These are phyloP conservation scores for Colletotrichum godetiae DNA, from an alignment of 2,329 filamentous ascomycete genomes.

Conservation along the genomic window DNA sequence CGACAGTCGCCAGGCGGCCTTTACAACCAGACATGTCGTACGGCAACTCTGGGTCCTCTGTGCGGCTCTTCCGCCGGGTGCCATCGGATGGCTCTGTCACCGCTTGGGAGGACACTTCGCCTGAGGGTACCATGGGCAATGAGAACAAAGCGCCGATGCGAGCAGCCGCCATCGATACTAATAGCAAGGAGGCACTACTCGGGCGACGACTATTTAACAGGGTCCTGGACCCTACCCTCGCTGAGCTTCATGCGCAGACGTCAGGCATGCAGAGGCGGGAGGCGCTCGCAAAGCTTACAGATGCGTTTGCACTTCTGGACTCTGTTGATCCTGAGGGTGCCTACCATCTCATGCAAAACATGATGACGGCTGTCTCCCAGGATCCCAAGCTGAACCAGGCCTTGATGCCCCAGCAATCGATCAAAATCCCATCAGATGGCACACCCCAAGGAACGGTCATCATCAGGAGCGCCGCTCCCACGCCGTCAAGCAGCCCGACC, in stretches of 20 bases:
- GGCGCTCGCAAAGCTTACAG: slow-evolving; percentile 83
- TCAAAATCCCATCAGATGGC: slow-evolving; percentile 54
- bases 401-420: slow-evolving; percentile 53
- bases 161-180: slow-evolving; percentile 62
- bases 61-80: slow-evolving; percentile 90
- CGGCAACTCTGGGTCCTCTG: slow-evolving; percentile 91
- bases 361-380: slow-evolving; percentile 78
- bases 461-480: slow-evolving; percentile 58
- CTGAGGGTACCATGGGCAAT: slow-evolving; percentile 60
- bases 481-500: slow-evolving; percentile 52
- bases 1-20: slow-evolving; percentile 73
- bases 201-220: slow-evolving; percentile 86
- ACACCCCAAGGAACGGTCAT: slow-evolving; percentile 68
- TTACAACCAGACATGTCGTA: slow-evolving; percentile 92
- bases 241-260: slow-evolving; percentile 88
- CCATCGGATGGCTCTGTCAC: slow-evolving; percentile 73
- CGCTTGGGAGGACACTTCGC: slow-evolving; percentile 50
- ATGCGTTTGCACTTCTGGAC: slow-evolving; percentile 88
- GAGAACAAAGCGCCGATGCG: slow-evolving; percentile 72
- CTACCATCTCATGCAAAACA: slow-evolving; percentile 83
- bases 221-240: slow-evolving; percentile 83
- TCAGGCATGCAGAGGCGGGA: slow-evolving; percentile 77
- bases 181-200: slow-evolving; percentile 83
- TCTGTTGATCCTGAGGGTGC: slow-evolving; percentile 90
- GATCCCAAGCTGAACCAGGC: slow-evolving; percentile 73